Base-by-base conservation (phyloP, 441 rosid genomes). In the Hura crepitans region DNA sequence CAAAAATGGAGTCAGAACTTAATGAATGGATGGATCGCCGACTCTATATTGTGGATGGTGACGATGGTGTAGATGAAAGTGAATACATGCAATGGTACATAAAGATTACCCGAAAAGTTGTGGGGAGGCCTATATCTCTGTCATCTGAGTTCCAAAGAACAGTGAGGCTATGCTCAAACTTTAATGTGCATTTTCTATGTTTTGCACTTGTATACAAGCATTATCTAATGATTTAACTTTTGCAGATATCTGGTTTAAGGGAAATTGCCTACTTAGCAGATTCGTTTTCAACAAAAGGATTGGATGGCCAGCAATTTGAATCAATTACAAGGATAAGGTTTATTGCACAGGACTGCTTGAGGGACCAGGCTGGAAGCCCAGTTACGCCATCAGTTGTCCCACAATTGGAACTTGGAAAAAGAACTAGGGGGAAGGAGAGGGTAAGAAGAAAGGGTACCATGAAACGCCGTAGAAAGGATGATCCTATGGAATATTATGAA, bases 131-230 rank as follows among this genome's bases (percentile, higher is more conserved):
- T 67, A 86, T 89, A 70, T 95, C 99, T 75, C 89, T 95, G 57
- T 89, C 99, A 60, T 85, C 97, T 27, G 99, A 95, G 84, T 95
- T 92, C 81, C 99, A 92, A 75, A 89, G 97, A 86, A 95, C 92
- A 72, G 96, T 88, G 74, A 79, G 81, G 45, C 71, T 65, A 65
- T 69, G 22, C 55, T 74, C 46, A 71, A 47, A 60, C 10, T 57
- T 51, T 70, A 49, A 71, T 73, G 50, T 57, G 46, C 54, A 55
- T 35, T 75, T 37, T 31, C 20, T 63, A 35, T 57, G 28, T 55
- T 17, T 47, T 54, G 17, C 54, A 64, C 68, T 37, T 69, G 46
- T 30, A 22, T 75, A 8, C 55, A n/a, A 51, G 30, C 62, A 49
- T 33, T 53, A 42, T 65, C 58, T 68, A 14, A 59, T 73, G 35